phyloP scores from a whole-genome alignment of 225 moss, liverwort and hornwort species.

The Antitrichia curtipendula region DNA sequence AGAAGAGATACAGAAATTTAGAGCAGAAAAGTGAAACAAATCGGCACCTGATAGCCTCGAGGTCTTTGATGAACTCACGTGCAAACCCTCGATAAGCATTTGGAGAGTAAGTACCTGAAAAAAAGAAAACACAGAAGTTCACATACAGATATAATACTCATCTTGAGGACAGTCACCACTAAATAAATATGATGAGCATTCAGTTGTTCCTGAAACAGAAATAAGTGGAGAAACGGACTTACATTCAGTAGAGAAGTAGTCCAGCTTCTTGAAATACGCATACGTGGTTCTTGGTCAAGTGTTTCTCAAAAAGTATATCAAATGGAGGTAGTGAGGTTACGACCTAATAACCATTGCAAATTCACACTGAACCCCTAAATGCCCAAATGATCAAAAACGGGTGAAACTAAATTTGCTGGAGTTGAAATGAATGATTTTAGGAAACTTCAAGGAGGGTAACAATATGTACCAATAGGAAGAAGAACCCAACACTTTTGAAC shows the following conservation, averaged over 20 bases:
- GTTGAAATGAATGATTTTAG: neutral
- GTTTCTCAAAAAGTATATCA: neutral
- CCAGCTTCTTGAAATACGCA: slow-evolving; percentile 97
- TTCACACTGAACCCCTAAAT: neutral
- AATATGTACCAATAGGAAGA: neutral
- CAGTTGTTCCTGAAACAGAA: neutral
- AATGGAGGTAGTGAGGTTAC: neutral
- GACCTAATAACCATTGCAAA: neutral
- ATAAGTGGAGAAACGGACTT: slow-evolving; percentile 6
- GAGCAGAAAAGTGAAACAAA: neutral
- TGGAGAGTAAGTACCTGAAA: slow-evolving; percentile 90
- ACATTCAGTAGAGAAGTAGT: slow-evolving; percentile 99
- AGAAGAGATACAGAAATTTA: neutral
- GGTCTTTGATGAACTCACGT: slow-evolving; percentile 91
- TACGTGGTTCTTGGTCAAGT: slow-evolving; percentile 67
- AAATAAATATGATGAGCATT: neutral
- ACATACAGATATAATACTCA: neutral
- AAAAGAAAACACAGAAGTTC: neutral
- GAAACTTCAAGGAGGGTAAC: neutral
- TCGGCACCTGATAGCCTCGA: slow-evolving; percentile 74
- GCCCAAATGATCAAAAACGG: neutral
- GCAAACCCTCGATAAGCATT: slow-evolving; percentile 97
- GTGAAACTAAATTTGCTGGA: no score
- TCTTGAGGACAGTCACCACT: neutral
- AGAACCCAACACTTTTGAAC: neutral